phyloP scores from a whole-genome alignment of 2,329 filamentous ascomycete species.

The Scorias spongiosa region DNA sequence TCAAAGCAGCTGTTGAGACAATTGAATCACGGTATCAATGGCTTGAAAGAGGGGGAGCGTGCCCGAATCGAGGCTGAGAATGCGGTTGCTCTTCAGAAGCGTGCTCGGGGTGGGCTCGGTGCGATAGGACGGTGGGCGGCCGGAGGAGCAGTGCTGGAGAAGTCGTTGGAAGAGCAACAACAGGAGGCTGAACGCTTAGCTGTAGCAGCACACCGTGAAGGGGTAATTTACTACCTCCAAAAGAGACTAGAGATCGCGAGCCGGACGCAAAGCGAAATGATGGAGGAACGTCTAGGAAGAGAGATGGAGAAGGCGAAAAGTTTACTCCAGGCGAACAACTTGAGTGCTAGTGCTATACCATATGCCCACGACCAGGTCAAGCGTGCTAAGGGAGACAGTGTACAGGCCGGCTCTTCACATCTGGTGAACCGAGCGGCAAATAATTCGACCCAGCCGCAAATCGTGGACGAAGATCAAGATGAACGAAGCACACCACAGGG shows the following conservation, averaged over 20 bases:
- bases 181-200: slow-evolving; percentile 58
- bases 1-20: slow-evolving; percentile 75
- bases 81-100: slow-evolving; percentile 56
- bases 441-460: slow-evolving; percentile 2
- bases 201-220: slow-evolving; percentile 58
- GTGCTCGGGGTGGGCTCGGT: slow-evolving; percentile 46
- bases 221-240: slow-evolving; percentile 69
- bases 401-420: not conserved
- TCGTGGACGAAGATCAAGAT: not conserved
- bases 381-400: slow-evolving; percentile 1
- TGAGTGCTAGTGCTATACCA: slow-evolving; percentile 9
- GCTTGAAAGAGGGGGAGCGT: slow-evolving; percentile 67
- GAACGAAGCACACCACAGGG: slow-evolving; percentile 22
- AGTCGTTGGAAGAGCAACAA: slow-evolving; percentile 49
- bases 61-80: slow-evolving; percentile 63
- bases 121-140: slow-evolving; percentile 54
- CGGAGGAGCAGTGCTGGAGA: slow-evolving; percentile 34
- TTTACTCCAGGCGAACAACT: slow-evolving; percentile 50
- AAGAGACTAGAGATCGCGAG: slow-evolving; percentile 62
- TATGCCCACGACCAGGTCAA: slow-evolving; percentile 9
- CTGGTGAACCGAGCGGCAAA: slow-evolving; percentile 14
- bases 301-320: slow-evolving; percentile 85
- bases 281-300: slow-evolving; percentile 71
- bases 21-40: slow-evolving; percentile 65
- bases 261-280: slow-evolving; percentile 73